Evolutionary conservation across 129 eudicot genomes (phyloP).

Genomic region (Lactuca sativa): DNA sequence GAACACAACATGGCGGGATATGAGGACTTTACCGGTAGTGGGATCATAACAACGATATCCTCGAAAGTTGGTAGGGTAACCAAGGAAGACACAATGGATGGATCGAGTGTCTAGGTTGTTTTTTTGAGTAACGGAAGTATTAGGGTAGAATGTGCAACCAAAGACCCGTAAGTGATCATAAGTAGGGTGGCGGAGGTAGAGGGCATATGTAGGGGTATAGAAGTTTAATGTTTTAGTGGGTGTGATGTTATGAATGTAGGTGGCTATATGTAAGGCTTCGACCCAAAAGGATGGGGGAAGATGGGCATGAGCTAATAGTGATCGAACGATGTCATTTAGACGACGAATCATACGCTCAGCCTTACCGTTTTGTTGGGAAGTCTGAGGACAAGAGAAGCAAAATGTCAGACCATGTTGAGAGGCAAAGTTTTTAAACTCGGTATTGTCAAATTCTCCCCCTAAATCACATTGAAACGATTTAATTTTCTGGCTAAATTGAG

Average conservation of each 20-base stretch:
- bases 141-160: not conserved
- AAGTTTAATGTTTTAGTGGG: not conserved
- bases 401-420: not conserved
- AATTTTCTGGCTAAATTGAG: constrained; percentile 4
- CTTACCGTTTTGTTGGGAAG: not conserved
- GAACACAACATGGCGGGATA: not conserved
- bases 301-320: not conserved
- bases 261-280: not conserved
- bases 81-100: not conserved
- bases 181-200: not conserved
- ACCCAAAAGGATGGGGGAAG: constrained; percentile 1
- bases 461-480: constrained; percentile 6
- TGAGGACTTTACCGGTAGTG: not conserved
- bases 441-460: constrained; percentile 20
- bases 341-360: not conserved
- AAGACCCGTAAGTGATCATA: not conserved
- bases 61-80: not conserved
- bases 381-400: not conserved
- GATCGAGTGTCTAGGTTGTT: not conserved
- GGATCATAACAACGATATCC: not conserved
- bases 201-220: not conserved
- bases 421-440: not conserved
- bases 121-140: not conserved
- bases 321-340: not conserved
- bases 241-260: not conserved